Base-by-base conservation (phyloP, 306 rosid species). In the Malus sylvestris region DNA sequence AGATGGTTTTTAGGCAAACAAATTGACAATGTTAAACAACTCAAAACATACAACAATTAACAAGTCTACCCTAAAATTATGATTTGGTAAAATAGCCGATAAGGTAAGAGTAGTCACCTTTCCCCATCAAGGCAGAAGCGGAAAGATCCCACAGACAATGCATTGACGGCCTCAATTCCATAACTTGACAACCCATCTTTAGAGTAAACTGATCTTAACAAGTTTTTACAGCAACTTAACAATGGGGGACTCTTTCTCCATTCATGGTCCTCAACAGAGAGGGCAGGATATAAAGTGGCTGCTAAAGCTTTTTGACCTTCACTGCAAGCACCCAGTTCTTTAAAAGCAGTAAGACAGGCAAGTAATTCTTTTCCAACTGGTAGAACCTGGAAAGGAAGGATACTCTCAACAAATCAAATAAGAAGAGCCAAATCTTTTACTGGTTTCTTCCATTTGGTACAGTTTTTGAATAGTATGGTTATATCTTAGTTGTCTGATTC, bases 311-410 rank as follows among this genome's bases (percentile, higher is more conserved):
- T 84, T 87, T 69, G 89, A 79, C 96, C 97, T 78, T 86, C 90
- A 84, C 59, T 71, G 77, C 88, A 87, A 60, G 88, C 85, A 83
- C 93, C 91, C 73, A 95, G 78, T 70, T 83, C 96, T 82, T 87
- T 86, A 78, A 95, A 89, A 65, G 96, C 88, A 42, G 88, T 58
- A 70, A 95, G 93, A 78, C 96, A 89, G 35, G 95, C 96, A 69
- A 89, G 89, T 82, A 92, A 85, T 87, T 95, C 99, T 79, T 86
- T 92, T 64, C 99, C 99, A 78, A 84, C 87, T 63, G 96, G 97
- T 53, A 95, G 87, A 76, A 88, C 98, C 99, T 95, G 82, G 75
- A 81, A 52, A 92, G 82, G 38, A 69, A 71, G 32, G 74, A 10
- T 75, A 76, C 46, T 70, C 8, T 30, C 58, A 72, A 65, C 53